Evolutionary conservation across 75 land plant genomes (phyloP).

Genomic region (Picea glauca): DNA sequence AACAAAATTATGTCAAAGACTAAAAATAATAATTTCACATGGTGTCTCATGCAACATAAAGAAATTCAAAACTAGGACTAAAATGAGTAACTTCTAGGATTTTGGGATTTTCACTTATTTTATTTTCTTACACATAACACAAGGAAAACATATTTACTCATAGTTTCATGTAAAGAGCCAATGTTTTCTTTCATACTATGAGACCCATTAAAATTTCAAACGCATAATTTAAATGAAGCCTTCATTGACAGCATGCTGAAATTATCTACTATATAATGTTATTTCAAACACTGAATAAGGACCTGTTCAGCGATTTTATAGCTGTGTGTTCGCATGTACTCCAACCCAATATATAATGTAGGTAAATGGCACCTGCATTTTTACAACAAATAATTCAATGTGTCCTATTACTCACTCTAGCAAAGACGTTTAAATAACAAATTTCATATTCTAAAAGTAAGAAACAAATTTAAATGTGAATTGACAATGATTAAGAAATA

Average conservation of each 20-base stretch:
- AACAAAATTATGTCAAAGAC: too few relatives aligned
- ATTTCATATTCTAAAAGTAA: too few relatives aligned
- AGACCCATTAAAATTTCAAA: not conserved
- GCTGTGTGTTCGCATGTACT: conserved; percentile 93
- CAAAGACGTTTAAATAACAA: too few relatives aligned
- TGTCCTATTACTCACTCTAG: not conserved
- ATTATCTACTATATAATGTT: not conserved
- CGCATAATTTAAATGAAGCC: not conserved
- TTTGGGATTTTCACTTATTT: not conserved
- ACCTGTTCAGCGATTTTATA: conserved; percentile 97
- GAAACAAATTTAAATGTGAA: too few relatives aligned
- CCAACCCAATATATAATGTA: conserved; percentile 92
- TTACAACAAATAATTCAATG: conserved; percentile 13
- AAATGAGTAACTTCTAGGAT: not conserved
- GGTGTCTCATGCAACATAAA: not conserved
- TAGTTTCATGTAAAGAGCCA: not conserved
- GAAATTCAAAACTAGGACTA: not conserved
- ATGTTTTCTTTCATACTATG: not conserved
- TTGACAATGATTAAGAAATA: too few relatives aligned
- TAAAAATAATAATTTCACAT: too few relatives aligned
- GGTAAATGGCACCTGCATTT: conserved; percentile 89
- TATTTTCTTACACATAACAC: not conserved
- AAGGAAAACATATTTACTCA: not conserved
- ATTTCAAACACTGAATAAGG: not conserved
- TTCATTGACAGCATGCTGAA: not conserved